Evolutionary conservation across 2,329 filamentous ascomycete genomes (phyloP), one percentile per base, ranked within the genome.

Genomic region (Diplodia sapinea): DNA sequence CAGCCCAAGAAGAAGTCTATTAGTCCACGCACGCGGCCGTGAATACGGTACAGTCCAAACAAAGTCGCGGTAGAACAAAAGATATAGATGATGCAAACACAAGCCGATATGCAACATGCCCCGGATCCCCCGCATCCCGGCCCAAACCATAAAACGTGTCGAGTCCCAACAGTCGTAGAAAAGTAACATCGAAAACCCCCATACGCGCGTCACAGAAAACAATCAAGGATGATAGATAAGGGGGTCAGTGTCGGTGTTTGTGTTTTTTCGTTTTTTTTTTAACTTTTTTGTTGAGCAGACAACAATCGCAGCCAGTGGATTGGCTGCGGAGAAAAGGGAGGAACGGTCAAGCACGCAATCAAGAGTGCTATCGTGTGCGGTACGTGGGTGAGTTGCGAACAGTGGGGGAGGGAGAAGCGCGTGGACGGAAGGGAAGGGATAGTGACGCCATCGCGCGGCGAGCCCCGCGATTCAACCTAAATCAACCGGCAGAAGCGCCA

Each of bases 391-490:
- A 26, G 40, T 43, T 31, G 40, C 23, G 57, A 29, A 29, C 26
- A n/a, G 43, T 47, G 57, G 23, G 26, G 43, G 26, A 50, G 43
- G 40, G 50, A 33, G 47, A 38, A 63, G n/a, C 43, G 51, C n/a
- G 57, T 33, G 26, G 47, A 38, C n/a, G 59, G n/a, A 52, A 63
- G 59, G 59, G 29, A 63, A 63, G 59, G 57, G 59, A 23, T 31
- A 17, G 59, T 63, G 59, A 63, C 59, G 59, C 59, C 59, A 63
- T 63, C 31, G 59, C 59, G 59, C 47, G 57, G 57, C 57, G 26
- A 13, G 57, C 20, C 54, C 20, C 7, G 29, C 59, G 29, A 38
- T 31, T 63, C 47, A 63, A 63, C 59, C 59, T 63, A 63, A 50
- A 49, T 20, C 29, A 51, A 23, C 59, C 26, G 40, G 40, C 17